phyloP scores from a whole-genome alignment of 345 rosid genomes.

The Ricinus communis region DNA sequence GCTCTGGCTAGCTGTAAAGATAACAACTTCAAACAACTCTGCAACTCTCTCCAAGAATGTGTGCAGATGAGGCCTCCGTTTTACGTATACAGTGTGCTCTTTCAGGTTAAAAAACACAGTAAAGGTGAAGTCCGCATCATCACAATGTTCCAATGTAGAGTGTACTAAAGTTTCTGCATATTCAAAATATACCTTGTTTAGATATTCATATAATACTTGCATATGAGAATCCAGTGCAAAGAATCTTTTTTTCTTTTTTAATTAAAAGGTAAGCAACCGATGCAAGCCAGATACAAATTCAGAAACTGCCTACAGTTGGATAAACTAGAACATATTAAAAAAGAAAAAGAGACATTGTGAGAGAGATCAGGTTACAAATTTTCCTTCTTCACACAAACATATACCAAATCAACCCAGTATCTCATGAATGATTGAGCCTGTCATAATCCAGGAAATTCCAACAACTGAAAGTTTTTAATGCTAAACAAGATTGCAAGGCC shows the following conservation, averaged over 20 bases:
- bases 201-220: neutral
- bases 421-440: no score
- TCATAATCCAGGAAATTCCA: no score
- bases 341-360: no score
- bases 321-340: no score
- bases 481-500: no score
- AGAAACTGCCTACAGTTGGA: no score
- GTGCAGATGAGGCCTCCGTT: slow-evolving; percentile 77
- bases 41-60: slow-evolving; percentile 83
- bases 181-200: slow-evolving; percentile 12
- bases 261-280: neutral
- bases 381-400: no score
- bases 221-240: neutral
- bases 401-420: no score
- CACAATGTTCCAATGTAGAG: slow-evolving; percentile 75
- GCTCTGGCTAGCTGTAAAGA: slow-evolving; percentile 96
- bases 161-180: slow-evolving; percentile 90
- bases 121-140: slow-evolving; percentile 79
- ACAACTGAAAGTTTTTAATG: no score
- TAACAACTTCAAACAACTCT: slow-evolving; percentile 77
- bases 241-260: neutral
- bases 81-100: slow-evolving; percentile 85
- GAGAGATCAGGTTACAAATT: no score
- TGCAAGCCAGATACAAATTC: neutral
- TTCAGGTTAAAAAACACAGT: slow-evolving; percentile 81